phyloP scores from a whole-genome alignment of 805 yeast genomes.

The Zygosaccharomyces siamensis region DNA sequence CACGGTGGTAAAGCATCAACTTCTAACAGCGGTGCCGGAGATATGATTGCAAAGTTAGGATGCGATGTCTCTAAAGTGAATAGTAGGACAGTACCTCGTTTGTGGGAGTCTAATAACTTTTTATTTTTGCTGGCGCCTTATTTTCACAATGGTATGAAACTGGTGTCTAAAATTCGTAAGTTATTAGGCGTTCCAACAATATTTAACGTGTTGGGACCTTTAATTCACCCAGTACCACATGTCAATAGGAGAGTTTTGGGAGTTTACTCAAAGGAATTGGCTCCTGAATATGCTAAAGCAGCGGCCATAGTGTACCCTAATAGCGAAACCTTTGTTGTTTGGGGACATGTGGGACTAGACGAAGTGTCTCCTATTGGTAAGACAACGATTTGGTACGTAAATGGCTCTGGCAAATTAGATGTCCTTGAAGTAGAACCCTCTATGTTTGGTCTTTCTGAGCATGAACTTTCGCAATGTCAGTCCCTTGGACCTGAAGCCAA shows the following conservation, averaged over 20 bases:
- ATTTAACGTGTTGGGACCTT: conserved; percentile 90
- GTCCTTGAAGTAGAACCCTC: conserved; percentile 53
- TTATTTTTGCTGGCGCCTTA: conserved; percentile 87
- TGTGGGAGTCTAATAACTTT: conserved; percentile 45
- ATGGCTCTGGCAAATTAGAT: conserved; percentile 38
- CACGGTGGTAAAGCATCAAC: conserved; percentile 98
- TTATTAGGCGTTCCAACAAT: conserved; percentile 85
- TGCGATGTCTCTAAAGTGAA: conserved; percentile 73
- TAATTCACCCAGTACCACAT: conserved; percentile 83
- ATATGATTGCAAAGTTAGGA: conserved; percentile 73
- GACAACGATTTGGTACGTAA: conserved; percentile 74
- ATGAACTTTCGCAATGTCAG: conserved; percentile 58
- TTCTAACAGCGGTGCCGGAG: conserved; percentile 91
- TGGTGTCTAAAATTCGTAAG: conserved; percentile 73
- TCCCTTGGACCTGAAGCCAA: conserved; percentile 88
- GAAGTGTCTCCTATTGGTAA: conserved; percentile 88
- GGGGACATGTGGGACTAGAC: conserved; percentile 88
- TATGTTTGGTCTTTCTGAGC: conserved; percentile 79
- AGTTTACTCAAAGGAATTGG: conserved; percentile 75
- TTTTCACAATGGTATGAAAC: conserved; percentile 87
- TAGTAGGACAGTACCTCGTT: conserved; percentile 51
- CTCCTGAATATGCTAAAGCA: conserved; percentile 79
- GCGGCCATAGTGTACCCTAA: conserved; percentile 50
- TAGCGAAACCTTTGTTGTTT: conserved; percentile 74
- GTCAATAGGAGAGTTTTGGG: conserved; percentile 79